phyloP scores from a whole-genome alignment of 768 basidiomycete genomes.

The Chalciporus chontae region DNA sequence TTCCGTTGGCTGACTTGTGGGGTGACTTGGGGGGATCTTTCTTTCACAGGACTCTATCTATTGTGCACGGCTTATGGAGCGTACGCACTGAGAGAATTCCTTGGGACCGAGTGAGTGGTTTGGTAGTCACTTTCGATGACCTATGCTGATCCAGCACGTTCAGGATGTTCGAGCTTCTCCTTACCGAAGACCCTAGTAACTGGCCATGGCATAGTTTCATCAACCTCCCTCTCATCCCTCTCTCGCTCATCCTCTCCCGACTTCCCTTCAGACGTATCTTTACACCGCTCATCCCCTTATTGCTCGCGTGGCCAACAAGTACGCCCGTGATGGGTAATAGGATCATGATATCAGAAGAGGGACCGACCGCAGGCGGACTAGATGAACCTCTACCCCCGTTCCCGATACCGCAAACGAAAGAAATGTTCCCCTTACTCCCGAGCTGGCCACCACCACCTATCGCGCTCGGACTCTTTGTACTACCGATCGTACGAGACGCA shows the following conservation, averaged over 20 bases:
- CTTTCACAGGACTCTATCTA: slow-evolving; percentile 40
- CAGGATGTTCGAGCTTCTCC: slow-evolving; percentile 60
- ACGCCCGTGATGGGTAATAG: slow-evolving; percentile 15
- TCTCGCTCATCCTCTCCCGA: slow-evolving; percentile 63
- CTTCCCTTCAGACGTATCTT: slow-evolving; percentile 36
- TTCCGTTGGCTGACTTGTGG: not conserved
- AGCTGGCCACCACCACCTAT: slow-evolving; percentile 61
- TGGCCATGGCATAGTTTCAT: slow-evolving; percentile 78
- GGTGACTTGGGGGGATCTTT: not conserved
- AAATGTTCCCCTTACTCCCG: slow-evolving; percentile 29
- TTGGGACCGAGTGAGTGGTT: slow-evolving; percentile 59
- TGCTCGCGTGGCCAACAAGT: slow-evolving; percentile 31
- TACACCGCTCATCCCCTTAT: slow-evolving; percentile 21
- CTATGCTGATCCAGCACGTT: not conserved
- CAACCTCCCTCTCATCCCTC: slow-evolving; percentile 69
- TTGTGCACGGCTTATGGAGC: slow-evolving; percentile 67
- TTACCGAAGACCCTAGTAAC: slow-evolving; percentile 64
- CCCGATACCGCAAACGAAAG: slow-evolving; percentile 1
- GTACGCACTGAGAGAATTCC: slow-evolving; percentile 64
- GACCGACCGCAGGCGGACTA: no score
- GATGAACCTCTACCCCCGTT: no score
- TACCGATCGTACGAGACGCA: slow-evolving; percentile 44
- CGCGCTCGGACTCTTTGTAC: slow-evolving; percentile 49
- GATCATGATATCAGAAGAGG: not conserved
- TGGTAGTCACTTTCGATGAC: not conserved